Base-by-base conservation (phyloP, 768 basidiomycete genomes). In the Lentinula boryana region DNA sequence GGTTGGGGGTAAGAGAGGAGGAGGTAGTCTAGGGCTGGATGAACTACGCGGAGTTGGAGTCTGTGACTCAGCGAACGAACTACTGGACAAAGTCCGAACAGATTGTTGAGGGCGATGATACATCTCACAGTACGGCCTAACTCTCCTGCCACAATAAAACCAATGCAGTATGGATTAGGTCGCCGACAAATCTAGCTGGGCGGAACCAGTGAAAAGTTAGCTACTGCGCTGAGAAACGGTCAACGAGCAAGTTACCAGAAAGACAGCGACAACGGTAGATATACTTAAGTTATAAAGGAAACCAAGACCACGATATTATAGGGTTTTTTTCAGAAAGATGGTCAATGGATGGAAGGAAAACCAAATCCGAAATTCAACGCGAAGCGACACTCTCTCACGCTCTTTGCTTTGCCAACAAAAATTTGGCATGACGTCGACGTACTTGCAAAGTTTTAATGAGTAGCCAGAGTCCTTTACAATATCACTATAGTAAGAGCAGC, bases 41-140 rank as follows among this genome's bases (percentile, higher is more conserved):
- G 35, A 50, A 40, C 31, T 54, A 15, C 69, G 72, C 8, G 71
- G 62, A 5, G 63, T 69, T 63, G 60, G 73, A 74, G 58, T 78
- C 68, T 62, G 68, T 65, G 63, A 72, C 66, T 70, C 69, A 71
- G 71, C 69, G 64, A 63, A 70, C 36, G 66, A 72, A 64, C 69
- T 66, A 53, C 63, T 63, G 56, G 70, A 63, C 21, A 80, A 77
- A n/a, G 81, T 76, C 61, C 86, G 84, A 51, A 79, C 67, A 27
- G 77, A 79, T 8, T 85, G 85, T 52, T 78, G 76, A 5, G 84
- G 75, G 43, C 88, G 80, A 69, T 88, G 83, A 69, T 88, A 79
- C 75, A 89, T 86, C 18, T 36, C 36, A 48, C 46, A 33, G n/a
- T 38, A 56, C 40, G 40, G 18, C 2, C 52, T 31, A 51, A 40